These are phyloP conservation scores for Ustilago hordei DNA, from an alignment of 1,284 basidiomycete species.

Conservation along the genomic window DNA sequence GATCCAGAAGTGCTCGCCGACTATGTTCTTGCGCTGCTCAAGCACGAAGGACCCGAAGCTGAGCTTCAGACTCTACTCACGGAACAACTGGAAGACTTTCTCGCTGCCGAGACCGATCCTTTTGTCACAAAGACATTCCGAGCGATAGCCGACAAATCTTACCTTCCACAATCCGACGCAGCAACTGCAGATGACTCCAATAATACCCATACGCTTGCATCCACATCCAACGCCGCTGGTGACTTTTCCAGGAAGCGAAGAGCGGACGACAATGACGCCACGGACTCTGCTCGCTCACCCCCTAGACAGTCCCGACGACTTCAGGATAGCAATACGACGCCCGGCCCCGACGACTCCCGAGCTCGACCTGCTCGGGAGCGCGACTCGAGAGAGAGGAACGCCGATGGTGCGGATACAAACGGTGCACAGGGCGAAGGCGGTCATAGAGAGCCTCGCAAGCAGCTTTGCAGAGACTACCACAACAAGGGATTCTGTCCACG, in stretches of 20 bases:
- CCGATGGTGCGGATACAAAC: conserved; percentile 21
- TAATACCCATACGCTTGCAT: conserved; percentile 15
- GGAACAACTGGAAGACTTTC: conserved; percentile 86
- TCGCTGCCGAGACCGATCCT: conserved; percentile 82
- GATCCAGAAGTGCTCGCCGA: conserved; percentile 93
- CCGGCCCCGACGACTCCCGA: conserved; percentile 20
- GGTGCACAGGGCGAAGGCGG: conserved; percentile 20
- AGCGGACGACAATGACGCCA: conserved; percentile 50
- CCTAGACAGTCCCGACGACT: conserved; percentile 44
- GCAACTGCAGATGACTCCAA: conserved; percentile 18
- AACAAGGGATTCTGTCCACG: conserved; percentile 81
- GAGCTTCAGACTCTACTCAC: conserved; percentile 84
- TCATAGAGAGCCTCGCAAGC: conserved; percentile 43
- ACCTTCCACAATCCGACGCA: conserved; percentile 29
- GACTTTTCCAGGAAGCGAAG: conserved; percentile 49
- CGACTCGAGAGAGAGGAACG: conserved; percentile 33
- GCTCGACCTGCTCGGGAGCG: conserved; percentile 27
- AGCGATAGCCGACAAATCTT: conserved; percentile 71
- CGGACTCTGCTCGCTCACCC: conserved; percentile 34
- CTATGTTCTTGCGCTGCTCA: conserved; percentile 92
- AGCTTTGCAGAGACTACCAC: conserved; percentile 66
- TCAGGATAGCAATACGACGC: conserved; percentile 18
- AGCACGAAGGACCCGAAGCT: conserved; percentile 85
- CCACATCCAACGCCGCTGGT: conserved; percentile 17
- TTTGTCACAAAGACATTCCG: conserved; percentile 89